Percentiles rank a stretch among this genome's conserved stretches.
Evolutionary conservation across 306 rosid species (phyloP).

Genomic region (Dalbergia cultrata): DNA sequence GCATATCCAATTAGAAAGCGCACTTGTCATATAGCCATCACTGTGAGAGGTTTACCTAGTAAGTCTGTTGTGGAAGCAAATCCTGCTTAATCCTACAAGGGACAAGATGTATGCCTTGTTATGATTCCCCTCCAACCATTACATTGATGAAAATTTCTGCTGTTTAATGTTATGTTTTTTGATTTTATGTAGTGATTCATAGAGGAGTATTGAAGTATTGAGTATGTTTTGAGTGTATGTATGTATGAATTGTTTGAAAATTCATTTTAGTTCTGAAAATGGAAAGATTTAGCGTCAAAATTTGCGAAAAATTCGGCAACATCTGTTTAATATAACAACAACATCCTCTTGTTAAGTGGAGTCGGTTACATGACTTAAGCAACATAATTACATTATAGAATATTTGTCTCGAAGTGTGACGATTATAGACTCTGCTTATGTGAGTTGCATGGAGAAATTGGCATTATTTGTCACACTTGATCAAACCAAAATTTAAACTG

Average conservation of each 20-base stretch:
- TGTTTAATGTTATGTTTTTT: slow-evolving; percentile 44
- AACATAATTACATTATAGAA: not conserved
- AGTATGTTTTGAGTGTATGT: slow-evolving; percentile 10
- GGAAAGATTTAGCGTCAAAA: slow-evolving; percentile 15
- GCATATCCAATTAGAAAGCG: slow-evolving; percentile 50
- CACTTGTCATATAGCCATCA: slow-evolving; percentile 58
- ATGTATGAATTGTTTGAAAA: slow-evolving; percentile 35
- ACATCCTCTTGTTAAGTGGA: not conserved
- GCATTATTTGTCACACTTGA: too few species aligned
- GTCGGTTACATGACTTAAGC: not conserved
- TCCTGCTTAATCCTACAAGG: slow-evolving; percentile 44
- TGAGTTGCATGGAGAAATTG: too few species aligned
- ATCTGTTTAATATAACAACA: not conserved
- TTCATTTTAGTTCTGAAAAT: slow-evolving; percentile 31
- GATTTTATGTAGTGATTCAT: slow-evolving; percentile 9
- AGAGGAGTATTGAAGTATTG: slow-evolving; percentile 14
- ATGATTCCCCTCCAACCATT: slow-evolving; percentile 31
- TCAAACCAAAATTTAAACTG: too few species aligned
- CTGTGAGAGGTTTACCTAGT: slow-evolving; percentile 53
- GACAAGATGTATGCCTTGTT: slow-evolving; percentile 16
- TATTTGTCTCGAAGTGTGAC: too few species aligned
- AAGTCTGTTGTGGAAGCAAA: slow-evolving; percentile 47
- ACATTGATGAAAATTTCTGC: slow-evolving; percentile 41
- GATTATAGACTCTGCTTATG: too few species aligned
- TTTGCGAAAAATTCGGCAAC: not conserved